These are phyloP conservation scores for Capsella bursapastoris DNA, from an alignment of 345 rosid species.

Conservation along the genomic window DNA sequence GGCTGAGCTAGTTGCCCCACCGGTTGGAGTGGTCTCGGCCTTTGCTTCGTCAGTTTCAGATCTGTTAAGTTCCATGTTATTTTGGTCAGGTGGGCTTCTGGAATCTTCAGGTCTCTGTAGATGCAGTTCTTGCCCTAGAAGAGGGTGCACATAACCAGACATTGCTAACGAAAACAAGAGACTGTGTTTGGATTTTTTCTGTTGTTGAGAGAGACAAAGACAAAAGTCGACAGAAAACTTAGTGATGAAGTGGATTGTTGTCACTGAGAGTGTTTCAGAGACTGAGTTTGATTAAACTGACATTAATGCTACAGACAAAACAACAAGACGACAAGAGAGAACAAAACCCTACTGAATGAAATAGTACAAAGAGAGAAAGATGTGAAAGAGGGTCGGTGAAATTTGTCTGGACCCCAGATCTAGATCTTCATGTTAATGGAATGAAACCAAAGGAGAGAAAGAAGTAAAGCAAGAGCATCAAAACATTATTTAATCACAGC, in stretches of 20 bases:
- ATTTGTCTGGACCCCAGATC: constrained; percentile 50
- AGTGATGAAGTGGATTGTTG: constrained; percentile 37
- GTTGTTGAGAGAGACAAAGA: constrained; percentile 32
- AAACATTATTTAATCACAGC: constrained; percentile 14
- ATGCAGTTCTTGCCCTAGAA: constrained; percentile 53
- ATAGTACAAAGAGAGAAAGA: constrained; percentile 16
- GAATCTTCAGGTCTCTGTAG: constrained; percentile 48
- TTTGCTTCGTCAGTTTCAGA: constrained; percentile 50
- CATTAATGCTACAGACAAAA: constrained; percentile 40
- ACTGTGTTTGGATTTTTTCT: constrained; percentile 9
- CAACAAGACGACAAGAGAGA: constrained; percentile 44
- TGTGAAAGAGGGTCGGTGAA: constrained; percentile 37
- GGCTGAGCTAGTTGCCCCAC: constrained; percentile 42
- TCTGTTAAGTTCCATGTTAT: constrained; percentile 48
- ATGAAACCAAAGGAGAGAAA: constrained; percentile 38
- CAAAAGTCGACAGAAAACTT: constrained; percentile 37
- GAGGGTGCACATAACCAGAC: constrained; percentile 62
- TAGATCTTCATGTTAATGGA: constrained; percentile 49
- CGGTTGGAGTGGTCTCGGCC: constrained; percentile 40
- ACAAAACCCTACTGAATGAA: constrained; percentile 35
- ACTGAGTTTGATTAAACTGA: constrained; percentile 26
- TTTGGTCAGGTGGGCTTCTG: constrained; percentile 38
- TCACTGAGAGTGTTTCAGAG: constrained; percentile 38
- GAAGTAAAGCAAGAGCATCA: constrained; percentile 45
- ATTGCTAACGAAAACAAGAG: constrained; percentile 36